A percentile compares a stretch with the other conserved stretches of the same genome.
phyloP scores from a whole-genome alignment of 345 rosid genomes.

The Aquilaria malaccensis region DNA sequence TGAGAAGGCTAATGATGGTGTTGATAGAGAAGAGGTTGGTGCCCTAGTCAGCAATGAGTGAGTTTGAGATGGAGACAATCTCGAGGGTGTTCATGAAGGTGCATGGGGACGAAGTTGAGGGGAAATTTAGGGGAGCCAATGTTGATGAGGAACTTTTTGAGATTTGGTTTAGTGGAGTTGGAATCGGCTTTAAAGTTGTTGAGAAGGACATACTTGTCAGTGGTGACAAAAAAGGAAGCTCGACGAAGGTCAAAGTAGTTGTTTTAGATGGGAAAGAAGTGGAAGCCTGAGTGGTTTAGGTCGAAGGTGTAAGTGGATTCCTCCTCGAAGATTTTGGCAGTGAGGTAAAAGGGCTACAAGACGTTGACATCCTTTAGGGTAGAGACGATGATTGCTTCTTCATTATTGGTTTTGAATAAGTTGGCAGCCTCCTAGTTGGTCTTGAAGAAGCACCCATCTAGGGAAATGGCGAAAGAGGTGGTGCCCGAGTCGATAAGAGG shows the following conservation, averaged over 20 bases:
- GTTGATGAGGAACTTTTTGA: slow-evolving; percentile 62
- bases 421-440: slow-evolving; percentile 41
- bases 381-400: slow-evolving; percentile 37
- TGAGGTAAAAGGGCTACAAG: slow-evolving; percentile 43
- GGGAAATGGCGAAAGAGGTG: slow-evolving; percentile 25
- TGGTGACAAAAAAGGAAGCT: not conserved
- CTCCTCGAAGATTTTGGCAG: slow-evolving; percentile 48
- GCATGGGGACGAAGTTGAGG: slow-evolving; percentile 41
- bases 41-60: slow-evolving; percentile 41
- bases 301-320: slow-evolving; percentile 48
- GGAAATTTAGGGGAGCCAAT: slow-evolving; percentile 36
- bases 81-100: slow-evolving; percentile 68
- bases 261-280: not conserved
- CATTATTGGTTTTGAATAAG: slow-evolving; percentile 26
- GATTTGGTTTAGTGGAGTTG: slow-evolving; percentile 18
- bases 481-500: slow-evolving; percentile 56
- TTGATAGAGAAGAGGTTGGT: slow-evolving; percentile 39
- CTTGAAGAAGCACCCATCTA: slow-evolving; percentile 56
- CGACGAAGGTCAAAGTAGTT: not conserved
- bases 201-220: not conserved
- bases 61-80: slow-evolving; percentile 60
- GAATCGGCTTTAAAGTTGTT: slow-evolving; percentile 11
- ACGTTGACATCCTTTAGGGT: slow-evolving; percentile 41
- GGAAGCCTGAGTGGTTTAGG: slow-evolving; percentile 24
- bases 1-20: slow-evolving; percentile 29